Conservation (phyloP, 768 basidiomycete genomes). For the Boletus vermiculosoides region DNA sequence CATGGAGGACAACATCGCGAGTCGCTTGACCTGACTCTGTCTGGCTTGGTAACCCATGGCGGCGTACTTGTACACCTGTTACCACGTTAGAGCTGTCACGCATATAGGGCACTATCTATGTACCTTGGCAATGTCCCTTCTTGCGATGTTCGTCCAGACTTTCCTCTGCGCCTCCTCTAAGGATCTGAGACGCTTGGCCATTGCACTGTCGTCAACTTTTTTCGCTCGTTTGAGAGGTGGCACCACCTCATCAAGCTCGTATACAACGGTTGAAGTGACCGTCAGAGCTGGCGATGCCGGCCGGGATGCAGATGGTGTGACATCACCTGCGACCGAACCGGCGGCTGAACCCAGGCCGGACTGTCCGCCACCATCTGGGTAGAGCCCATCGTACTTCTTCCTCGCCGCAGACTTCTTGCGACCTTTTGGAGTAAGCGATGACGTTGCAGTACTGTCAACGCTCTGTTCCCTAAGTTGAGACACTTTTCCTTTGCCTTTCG, state of each 20-base stretch:
- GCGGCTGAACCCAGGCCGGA: constrained; percentile 48
- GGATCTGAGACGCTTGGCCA: constrained; percentile 71
- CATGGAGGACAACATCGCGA: constrained; percentile 70
- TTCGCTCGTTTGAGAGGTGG: constrained; percentile 75
- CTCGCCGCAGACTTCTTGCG: constrained; percentile 57
- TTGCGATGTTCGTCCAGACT: constrained; percentile 88
- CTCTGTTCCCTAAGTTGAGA: constrained; percentile 51
- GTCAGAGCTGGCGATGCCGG: constrained; percentile 63
- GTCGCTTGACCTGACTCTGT: constrained; percentile 68
- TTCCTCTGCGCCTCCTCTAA: constrained; percentile 84
- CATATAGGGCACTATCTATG: background rate
- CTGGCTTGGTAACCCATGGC: constrained; percentile 63
- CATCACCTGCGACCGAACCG: constrained; percentile 59
- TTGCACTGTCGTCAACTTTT: constrained; percentile 68
- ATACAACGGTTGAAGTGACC: constrained; percentile 57
- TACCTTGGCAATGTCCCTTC: constrained; percentile 82
- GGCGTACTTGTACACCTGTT: constrained; percentile 79
- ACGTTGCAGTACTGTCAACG: constrained; percentile 50
- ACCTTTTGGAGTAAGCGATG: constrained; percentile 43
- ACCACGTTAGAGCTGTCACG: constrained; percentile 6
- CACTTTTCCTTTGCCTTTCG: constrained; percentile 55
- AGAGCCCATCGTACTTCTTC: constrained; percentile 55
- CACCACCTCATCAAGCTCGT: constrained; percentile 66
- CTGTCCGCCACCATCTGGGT: constrained; percentile 51
- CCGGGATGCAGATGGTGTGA: constrained; percentile 67